Evolutionary conservation across 345 rosid species (phyloP).

Genomic region (Turritis glabra): DNA sequence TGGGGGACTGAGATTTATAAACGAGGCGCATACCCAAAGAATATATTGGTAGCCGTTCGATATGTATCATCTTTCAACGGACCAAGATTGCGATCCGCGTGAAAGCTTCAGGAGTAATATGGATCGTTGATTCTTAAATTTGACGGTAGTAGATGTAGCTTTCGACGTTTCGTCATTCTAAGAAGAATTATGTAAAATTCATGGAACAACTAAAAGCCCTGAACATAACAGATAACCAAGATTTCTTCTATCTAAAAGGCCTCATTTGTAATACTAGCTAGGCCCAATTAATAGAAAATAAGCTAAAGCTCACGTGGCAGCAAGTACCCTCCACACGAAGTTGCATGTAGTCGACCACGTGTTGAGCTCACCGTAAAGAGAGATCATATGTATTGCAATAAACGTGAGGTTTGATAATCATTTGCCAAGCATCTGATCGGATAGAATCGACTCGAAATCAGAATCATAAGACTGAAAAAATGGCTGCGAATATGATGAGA

Average conservation of each 20-base stretch:
- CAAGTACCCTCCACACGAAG: neutral
- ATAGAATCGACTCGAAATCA: neutral
- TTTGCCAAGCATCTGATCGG: neutral
- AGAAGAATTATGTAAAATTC: too few relatives aligned
- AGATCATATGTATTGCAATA: slow-evolving; percentile 20
- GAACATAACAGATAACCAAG: neutral
- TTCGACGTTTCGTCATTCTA: neutral
- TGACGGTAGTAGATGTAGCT: neutral
- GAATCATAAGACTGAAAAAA: slow-evolving; percentile 10
- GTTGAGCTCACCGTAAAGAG: slow-evolving; percentile 28
- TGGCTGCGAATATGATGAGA: slow-evolving; percentile 45
- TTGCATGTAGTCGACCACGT: slow-evolving; percentile 30
- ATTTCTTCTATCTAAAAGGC: too few relatives aligned
- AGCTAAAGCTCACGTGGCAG: slow-evolving; percentile 19
- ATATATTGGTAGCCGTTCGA: neutral
- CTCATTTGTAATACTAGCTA: neutral
- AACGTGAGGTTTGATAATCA: neutral
- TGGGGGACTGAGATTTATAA: neutral
- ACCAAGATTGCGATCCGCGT: slow-evolving; percentile 1
- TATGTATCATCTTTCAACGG: neutral
- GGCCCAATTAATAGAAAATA: neutral
- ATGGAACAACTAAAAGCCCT: neutral
- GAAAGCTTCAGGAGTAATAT: neutral
- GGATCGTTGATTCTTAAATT: neutral
- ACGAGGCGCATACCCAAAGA: neutral